phyloP scores from a whole-genome alignment of 164 flowering plant genomes.

The Liquidambar formosana region DNA sequence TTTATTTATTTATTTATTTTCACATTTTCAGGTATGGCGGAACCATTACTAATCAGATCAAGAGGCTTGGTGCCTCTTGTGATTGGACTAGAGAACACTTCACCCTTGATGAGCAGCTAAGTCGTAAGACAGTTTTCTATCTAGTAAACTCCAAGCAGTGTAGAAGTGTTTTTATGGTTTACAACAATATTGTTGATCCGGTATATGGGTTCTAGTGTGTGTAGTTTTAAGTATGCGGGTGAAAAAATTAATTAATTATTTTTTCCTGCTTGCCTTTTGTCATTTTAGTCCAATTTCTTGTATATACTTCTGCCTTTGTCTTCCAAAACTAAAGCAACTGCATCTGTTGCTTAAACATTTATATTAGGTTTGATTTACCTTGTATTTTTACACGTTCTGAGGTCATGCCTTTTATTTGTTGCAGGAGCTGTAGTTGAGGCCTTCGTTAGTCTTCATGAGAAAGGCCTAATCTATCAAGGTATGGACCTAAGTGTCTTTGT shows the following conservation, averaged over 20 bases:
- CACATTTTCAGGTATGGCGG: constrained; percentile 77
- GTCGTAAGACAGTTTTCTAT: constrained; percentile 76
- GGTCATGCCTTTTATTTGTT: constrained; percentile 18
- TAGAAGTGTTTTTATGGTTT: constrained; percentile 1
- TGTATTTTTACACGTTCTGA: constrained; percentile 25
- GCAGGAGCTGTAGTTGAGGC: constrained; percentile 95
- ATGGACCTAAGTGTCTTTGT: constrained; percentile 4
- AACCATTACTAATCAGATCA: constrained; percentile 86
- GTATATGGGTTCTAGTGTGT: neutral
- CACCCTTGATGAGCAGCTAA: constrained; percentile 96
- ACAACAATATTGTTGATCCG: neutral
- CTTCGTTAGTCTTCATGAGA: constrained; percentile 86
- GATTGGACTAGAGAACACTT: constrained; percentile 94
- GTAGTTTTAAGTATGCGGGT: neutral
- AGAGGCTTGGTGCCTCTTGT: constrained; percentile 97
- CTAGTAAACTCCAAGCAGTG: constrained; percentile 3
- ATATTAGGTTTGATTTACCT: neutral
- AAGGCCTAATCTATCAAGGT: constrained; percentile 97
- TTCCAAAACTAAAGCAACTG: neutral
- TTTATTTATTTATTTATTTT: neutral
- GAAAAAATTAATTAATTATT: no score
- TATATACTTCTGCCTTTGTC: neutral
- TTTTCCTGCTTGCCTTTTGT: neutral
- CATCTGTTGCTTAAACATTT: constrained; percentile 3
- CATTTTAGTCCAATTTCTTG: neutral